phyloP scores from a whole-genome alignment of 2,329 filamentous ascomycete genomes.

The Phyllachora maydis region DNA sequence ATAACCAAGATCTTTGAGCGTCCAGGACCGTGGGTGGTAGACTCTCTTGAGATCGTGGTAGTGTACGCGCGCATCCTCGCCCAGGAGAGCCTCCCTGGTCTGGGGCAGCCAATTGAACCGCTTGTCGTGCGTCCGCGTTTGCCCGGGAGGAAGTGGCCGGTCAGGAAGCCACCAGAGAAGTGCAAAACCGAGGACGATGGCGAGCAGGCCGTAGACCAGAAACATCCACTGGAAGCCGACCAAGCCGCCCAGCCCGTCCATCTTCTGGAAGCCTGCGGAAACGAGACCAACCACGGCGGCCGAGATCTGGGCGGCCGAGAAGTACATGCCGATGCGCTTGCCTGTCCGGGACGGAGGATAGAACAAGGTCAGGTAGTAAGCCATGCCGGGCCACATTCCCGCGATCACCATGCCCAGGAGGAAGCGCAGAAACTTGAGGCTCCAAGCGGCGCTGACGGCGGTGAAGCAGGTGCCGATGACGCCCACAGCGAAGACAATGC shows the following conservation, averaged over 20 bases:
- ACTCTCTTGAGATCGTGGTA: conserved; percentile 67
- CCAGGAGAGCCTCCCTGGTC: conserved; percentile 49
- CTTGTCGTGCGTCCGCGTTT: conserved; percentile 25
- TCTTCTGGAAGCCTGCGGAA: conserved; percentile 77
- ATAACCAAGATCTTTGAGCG: conserved; percentile 41
- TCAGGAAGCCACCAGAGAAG: conserved; percentile 87
- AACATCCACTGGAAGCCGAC: conserved; percentile 91
- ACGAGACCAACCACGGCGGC: conserved; percentile 78
- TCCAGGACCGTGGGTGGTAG: conserved; percentile 60
- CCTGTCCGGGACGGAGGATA: conserved; percentile 74
- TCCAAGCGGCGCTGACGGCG: conserved; percentile 66
- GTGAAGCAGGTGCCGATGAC: conserved; percentile 69
- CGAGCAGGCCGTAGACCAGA: conserved; percentile 62
- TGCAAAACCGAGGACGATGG: conserved; percentile 46
- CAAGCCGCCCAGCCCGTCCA: conserved; percentile 59
- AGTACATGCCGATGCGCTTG: conserved; percentile 78
- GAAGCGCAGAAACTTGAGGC: conserved; percentile 70
- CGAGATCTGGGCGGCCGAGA: conserved; percentile 73
- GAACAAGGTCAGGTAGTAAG: conserved; percentile 79
- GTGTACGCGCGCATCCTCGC: conserved; percentile 61
- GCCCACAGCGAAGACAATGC: conserved; percentile 75
- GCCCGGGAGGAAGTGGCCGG: conserved; percentile 54
- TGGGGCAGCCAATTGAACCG: conserved; percentile 45
- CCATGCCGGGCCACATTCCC: conserved; percentile 91
- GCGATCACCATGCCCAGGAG: conserved; percentile 74